Evolutionary conservation across 2,329 filamentous ascomycete genomes (phyloP).

Genomic region (Colletotrichum plurivorum): DNA sequence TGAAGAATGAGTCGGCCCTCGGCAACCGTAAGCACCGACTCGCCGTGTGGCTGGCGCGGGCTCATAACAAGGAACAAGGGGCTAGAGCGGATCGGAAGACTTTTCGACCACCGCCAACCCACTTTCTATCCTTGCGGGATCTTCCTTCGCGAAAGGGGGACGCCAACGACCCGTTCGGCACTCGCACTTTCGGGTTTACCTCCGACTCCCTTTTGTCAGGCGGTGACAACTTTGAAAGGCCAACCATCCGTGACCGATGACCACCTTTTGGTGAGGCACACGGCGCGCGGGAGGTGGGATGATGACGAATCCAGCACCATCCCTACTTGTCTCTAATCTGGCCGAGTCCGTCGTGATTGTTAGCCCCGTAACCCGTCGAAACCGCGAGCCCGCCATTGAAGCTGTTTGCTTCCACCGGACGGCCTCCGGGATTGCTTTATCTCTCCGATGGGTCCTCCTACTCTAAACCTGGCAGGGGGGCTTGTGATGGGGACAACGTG

Average conservation of each 20-base stretch:
- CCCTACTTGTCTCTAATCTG: neutral
- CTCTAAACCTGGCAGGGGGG: neutral
- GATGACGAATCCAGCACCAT: conserved; percentile 21
- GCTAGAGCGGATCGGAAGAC: conserved; percentile 17
- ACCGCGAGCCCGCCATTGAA: neutral
- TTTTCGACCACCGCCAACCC: conserved; percentile 11
- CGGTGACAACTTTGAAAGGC: conserved; percentile 1
- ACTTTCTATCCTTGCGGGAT: conserved; percentile 4
- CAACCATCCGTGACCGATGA: conserved; percentile 1
- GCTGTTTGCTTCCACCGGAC: neutral
- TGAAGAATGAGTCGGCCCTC: conserved; percentile 10
- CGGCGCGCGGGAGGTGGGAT: neutral
- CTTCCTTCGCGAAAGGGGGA: conserved; percentile 9
- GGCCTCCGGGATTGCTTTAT: conserved; percentile 13
- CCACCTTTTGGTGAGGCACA: neutral
- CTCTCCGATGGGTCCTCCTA: conserved; percentile 2
- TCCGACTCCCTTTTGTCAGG: conserved; percentile 1
- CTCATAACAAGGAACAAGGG: neutral
- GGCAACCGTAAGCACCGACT: conserved; percentile 32
- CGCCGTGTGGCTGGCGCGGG: conserved; percentile 3
- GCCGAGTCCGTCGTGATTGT: conserved; percentile 4
- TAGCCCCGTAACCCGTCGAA: neutral
- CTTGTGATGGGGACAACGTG: neutral
- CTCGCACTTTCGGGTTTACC: conserved; percentile 11
- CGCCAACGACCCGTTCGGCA: conserved; percentile 8